Base-by-base conservation (phyloP, 2,329 filamentous ascomycete genomes). In the Fusarium compactum region DNA sequence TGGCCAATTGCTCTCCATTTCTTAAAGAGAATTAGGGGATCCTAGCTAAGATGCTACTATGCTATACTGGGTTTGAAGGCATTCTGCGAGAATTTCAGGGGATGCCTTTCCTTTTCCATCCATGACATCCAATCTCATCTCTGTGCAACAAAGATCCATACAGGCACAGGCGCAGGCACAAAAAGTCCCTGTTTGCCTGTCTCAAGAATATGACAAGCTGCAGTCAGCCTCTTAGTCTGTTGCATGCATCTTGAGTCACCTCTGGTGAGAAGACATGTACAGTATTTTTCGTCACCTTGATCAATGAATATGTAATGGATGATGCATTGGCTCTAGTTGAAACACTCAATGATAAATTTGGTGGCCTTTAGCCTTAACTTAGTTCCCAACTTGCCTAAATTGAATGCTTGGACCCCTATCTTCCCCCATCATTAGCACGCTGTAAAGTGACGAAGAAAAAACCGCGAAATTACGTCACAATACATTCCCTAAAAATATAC, bases 141-240 rank as follows among this genome's bases (percentile, higher is more conserved):
- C 46, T 70, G 67, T 71, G 44, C 56, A 47, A 71, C 67, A 34
- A 34, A 71, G 67, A 68, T 61, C 58, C 52, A 47, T 70, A 66
- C 52, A 58, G 43, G 58, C 22, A 63, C 43, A 34, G n/a, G 20
- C 10, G 40, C 44, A 51, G 29, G 41, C 8, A 56, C 51, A 48
- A 50, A 54, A 29, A 57, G 43, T 40, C 40, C 16, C 32, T 57
- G 40, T 60, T 61, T 57, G 63, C 18, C 41, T 52, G 48, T 58
- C 29, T 46, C 34, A 38, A 45, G 24, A 46, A 58, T 45, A 46
- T 64, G 58, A 70, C 51, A 68, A 65, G 50, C 50, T 69, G 67
- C 67, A 70, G 43, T 53, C 45, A 69, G 58, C 59, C 63, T 71
- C 20, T 65, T 65, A 15, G 29, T 25, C 41, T 20, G 25, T 58